Evolutionary conservation across 1,284 basidiomycete species (phyloP).

Genomic region (Cutaneotrichosporon cutaneum): DNA sequence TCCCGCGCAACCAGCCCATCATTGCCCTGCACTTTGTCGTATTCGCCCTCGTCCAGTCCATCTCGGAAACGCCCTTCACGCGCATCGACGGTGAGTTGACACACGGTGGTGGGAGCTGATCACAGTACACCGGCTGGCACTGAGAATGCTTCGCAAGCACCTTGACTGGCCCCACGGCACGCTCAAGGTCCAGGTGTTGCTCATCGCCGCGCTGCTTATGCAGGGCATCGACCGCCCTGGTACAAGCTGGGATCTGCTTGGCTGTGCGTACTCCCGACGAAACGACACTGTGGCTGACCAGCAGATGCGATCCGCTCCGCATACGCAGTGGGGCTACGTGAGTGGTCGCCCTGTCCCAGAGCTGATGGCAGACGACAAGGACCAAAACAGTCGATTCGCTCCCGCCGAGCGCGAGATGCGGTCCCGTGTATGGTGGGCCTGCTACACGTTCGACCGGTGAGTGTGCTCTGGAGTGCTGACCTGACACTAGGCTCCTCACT

Average conservation of each 20-base stretch:
- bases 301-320: constrained; percentile 23
- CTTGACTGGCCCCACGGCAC: constrained; percentile 25
- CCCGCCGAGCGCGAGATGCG: constrained; percentile 21
- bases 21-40: constrained; percentile 24
- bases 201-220: constrained; percentile 25
- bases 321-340: constrained; percentile 24
- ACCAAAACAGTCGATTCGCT: constrained; percentile 4
- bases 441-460: constrained; percentile 26
- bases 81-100: constrained; percentile 4
- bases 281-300: not conserved
- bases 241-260: constrained; percentile 24
- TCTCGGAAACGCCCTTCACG: constrained; percentile 13
- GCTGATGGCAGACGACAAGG: constrained; percentile 14
- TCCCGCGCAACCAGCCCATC: constrained; percentile 17
- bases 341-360: not conserved
- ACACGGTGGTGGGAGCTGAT: not conserved
- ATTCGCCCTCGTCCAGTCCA: constrained; percentile 22
- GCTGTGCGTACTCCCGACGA: constrained; percentile 14
- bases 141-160: constrained; percentile 23
- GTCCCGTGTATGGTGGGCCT: constrained; percentile 25
- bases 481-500: constrained; percentile 17
- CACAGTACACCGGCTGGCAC: constrained; percentile 14
- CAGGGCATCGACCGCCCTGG: constrained; percentile 26
- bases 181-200: constrained; percentile 24
- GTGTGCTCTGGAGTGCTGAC: not conserved